phyloP scores from a whole-genome alignment of 805 yeast genomes.

The Zygosaccharomyces bailii region DNA sequence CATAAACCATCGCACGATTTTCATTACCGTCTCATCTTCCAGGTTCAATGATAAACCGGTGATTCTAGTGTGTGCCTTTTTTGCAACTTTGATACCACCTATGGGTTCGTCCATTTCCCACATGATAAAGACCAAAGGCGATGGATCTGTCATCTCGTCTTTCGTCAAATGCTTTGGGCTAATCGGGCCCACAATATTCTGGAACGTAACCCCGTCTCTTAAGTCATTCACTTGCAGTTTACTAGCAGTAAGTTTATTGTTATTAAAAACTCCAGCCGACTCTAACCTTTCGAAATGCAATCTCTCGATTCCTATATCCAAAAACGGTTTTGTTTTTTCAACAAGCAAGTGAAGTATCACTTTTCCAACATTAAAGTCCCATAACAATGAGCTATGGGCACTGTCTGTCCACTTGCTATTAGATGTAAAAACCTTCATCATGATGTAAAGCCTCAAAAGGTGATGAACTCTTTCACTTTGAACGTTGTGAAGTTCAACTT shows the following conservation, averaged over 20 bases:
- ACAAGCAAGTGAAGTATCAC: conserved; percentile 68
- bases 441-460: conserved; percentile 41
- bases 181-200: conserved; percentile 64
- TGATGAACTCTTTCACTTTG: conserved; percentile 39
- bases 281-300: conserved; percentile 61
- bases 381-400: conserved; percentile 46
- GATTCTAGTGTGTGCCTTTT: conserved; percentile 54
- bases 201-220: conserved; percentile 54
- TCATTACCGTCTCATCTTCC: conserved; percentile 66
- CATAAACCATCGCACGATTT: conserved; percentile 64
- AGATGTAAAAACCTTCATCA: conserved; percentile 43
- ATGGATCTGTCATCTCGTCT: conserved; percentile 14
- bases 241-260: conserved; percentile 55
- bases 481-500: conserved; percentile 42
- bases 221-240: conserved; percentile 69
- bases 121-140: conserved; percentile 42
- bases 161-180: conserved; percentile 18
- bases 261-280: conserved; percentile 61
- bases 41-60: conserved; percentile 69
- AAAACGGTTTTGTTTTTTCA: conserved; percentile 55
- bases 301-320: conserved; percentile 64
- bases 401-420: conserved; percentile 34
- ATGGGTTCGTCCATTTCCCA: conserved; percentile 87
- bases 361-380: conserved; percentile 65
- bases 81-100: conserved; percentile 86